phyloP scores from a whole-genome alignment of 495 filamentous ascomycete genomes.

The Schizothecium vesticola region DNA sequence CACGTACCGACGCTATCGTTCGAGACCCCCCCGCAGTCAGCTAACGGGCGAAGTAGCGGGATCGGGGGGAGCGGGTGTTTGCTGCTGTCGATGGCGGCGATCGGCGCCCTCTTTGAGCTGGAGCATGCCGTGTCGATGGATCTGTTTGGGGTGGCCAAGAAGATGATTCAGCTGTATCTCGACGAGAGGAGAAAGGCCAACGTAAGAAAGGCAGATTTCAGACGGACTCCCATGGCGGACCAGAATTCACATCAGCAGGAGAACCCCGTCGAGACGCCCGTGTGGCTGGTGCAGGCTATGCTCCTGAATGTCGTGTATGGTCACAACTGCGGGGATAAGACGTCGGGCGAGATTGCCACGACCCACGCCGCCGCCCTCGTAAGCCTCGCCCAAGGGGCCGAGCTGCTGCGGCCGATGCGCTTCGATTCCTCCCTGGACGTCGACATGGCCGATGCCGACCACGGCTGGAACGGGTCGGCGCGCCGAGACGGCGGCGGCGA shows the following conservation, averaged over 20 bases:
- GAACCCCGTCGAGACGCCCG: slow-evolving; percentile 70
- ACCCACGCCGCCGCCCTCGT: slow-evolving; percentile 89
- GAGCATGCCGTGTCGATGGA: slow-evolving; percentile 76
- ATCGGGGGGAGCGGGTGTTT: slow-evolving; percentile 83
- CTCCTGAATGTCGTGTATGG: slow-evolving; percentile 94
- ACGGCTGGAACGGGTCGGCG: slow-evolving; percentile 40
- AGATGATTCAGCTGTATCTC: slow-evolving; percentile 88
- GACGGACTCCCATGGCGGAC: slow-evolving; percentile 48
- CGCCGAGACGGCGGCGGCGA: slow-evolving; percentile 54
- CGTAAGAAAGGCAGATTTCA: slow-evolving; percentile 71
- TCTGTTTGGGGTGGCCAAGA: slow-evolving; percentile 87
- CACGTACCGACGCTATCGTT: slow-evolving; percentile 92
- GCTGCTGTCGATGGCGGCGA: slow-evolving; percentile 91
- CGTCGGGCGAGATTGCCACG: slow-evolving; percentile 81
- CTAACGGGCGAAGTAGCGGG: slow-evolving; percentile 57
- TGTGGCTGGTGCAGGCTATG: slow-evolving; percentile 99
- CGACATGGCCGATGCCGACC: slow-evolving; percentile 46
- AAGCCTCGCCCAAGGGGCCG: slow-evolving; percentile 82
- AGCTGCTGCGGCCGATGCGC: slow-evolving; percentile 55
- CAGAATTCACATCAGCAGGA: slow-evolving; percentile 51
- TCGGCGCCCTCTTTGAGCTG: slow-evolving; percentile 90
- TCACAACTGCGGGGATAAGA: slow-evolving; percentile 90
- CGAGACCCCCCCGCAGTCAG: slow-evolving; percentile 65
- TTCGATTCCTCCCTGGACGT: slow-evolving; percentile 35
- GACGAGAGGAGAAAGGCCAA: slow-evolving; percentile 90